Evolutionary conservation across 1,284 basidiomycete species (phyloP), one percentile per base, ranked within the genome.

Genomic region (Naganishia sp.): DNA sequence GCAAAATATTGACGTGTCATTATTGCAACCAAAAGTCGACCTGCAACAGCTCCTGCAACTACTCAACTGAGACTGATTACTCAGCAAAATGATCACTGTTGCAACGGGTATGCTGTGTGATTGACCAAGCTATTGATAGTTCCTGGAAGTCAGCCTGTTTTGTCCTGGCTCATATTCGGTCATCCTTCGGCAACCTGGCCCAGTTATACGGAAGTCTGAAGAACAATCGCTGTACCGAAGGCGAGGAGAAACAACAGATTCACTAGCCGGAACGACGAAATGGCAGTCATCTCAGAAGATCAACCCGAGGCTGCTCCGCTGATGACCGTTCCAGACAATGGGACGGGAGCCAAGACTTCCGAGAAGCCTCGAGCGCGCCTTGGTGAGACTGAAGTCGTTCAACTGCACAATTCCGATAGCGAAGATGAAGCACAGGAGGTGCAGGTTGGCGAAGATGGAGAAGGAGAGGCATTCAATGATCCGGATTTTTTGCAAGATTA

Each of bases 401-500:
- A 63, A n/a, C 31, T 69, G 42, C 50, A 55, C 36, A 54, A 59
- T 25, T 50, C 53, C 2, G 46, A 64, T 21, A 59, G 64, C 16
- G 67, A 68, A 21, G 64, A 65, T 48, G 63, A 68, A 16, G 67
- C 49, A 31, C 54, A 50, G 15, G 56, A 31, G 25, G 55, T 23
- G 7, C 33, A 36, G 18, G 55, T 54, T 3, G 42, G 55, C 18
- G 44, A 43, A 16, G 57, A 61, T 45, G 64, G 60, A 16, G 72
- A 74, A 53, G 69, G 70, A 2, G 75, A 76, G 46, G 69, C 70
- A n/a, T 75, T 75, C 33, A 68, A 69, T 72, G 80, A 82, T 36
- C 72, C 75, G 23, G 81, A 84, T 73, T 81, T 86, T 53, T 78
- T 86, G 16, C 82, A 79, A 46, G 81, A 82, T 54, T 79, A 84